Evolutionary conservation across 1,284 basidiomycete species (phyloP), one percentile per base, ranked within the genome.

Genomic region (Pseudomicrostroma phylloplanum): DNA sequence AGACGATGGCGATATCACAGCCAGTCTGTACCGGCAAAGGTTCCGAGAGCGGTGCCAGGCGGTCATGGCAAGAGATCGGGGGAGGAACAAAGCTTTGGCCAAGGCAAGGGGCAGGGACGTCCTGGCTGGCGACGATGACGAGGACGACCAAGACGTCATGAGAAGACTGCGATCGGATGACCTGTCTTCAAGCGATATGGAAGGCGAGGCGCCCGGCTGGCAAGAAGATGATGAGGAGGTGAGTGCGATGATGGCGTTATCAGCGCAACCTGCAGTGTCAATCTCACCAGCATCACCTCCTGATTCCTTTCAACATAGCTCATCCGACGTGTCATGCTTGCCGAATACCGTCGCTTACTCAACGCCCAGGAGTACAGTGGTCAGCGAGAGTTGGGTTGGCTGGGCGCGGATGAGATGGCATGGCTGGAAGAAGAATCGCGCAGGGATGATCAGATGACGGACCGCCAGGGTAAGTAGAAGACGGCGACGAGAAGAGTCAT

Each of bases 361-460:
- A 4, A 15, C 1, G 8, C 21, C 9, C 59, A 60, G 19, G 67
- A 69, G 42, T 25, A 30, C 8, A 36, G 46, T 9, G 55, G 55
- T 4, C 19, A 25, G 8, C 21, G 11, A 6, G 56, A 55, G n/a
- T 8, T 69, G 6, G 67, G 63, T 1, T 58, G 59, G 9, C 8
- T 62, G 6, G 58, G 56, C 42, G 13, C 66, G 0, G 67, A 69
- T 42, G 46, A 62, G 9, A 53, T 69, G 60, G 48, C 66, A 2
- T 54, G 43, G 30, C 26, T 69, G 2, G 67, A 69, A 48, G 63
- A 67, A 30, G 67, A 69, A 49, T 60, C 67, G 6, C 43, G 23
- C 0, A 30, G 48, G 7, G 61, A 62, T 40, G 59, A 60, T 36
- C 30, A 36, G 30, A 36, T 36, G 30, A 36, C 4, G 9, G 30